Base-by-base conservation (phyloP, 2,329 filamentous ascomycete species). In the Cordyceps cicadae region DNA sequence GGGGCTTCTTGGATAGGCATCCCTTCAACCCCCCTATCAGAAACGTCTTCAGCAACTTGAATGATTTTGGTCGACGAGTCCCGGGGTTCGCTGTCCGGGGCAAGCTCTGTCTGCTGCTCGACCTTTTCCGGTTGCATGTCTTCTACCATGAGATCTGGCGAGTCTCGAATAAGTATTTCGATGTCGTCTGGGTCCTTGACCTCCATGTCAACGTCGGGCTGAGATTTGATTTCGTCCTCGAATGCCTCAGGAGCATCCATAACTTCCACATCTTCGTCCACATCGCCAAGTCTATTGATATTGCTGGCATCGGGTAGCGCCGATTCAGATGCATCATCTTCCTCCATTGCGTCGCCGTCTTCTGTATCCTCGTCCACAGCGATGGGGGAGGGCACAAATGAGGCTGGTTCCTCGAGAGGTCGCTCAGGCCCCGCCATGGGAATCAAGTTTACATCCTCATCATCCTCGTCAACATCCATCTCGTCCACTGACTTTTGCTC, bases 201-300 rank as follows among this genome's bases (percentile, higher is more conserved):
- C 5, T 61, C 43, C 59, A 59, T 53, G 17, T 60, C 58, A n/a
- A 60, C 17, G 24, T 54, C 58, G 12, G 58, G 58, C 17, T 60
- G 56, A 34, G 50, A 52, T 15, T 52, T 34, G 2, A 52, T 6
- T 37, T 52, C 50, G 29, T 21, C 32, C n/a, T 52, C 29, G 32
- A 37, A 29, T 11, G 26, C 55, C 49, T 51, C 55, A 15, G 21
- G 32, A n/a, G 26, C 43, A 11, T 62, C 41, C 37, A 37, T 17
- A 4, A 62, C 24, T 21, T 56, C 48, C 15, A 50, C 43, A 19
- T 62, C 34, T 21, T 53, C 26, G 14, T 61, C 26, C 8, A 24
- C 24, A 19, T 37, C 46, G 55, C 32, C 24, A 9, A 15, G 9
- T 17, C 32, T 32, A 8, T 48, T 45, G 29, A 49, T n/a, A 50